Evolutionary conservation across 2,329 filamentous ascomycete genomes (phyloP), one percentile per base, ranked within the genome.

Genomic region (Cladosporium velox): DNA sequence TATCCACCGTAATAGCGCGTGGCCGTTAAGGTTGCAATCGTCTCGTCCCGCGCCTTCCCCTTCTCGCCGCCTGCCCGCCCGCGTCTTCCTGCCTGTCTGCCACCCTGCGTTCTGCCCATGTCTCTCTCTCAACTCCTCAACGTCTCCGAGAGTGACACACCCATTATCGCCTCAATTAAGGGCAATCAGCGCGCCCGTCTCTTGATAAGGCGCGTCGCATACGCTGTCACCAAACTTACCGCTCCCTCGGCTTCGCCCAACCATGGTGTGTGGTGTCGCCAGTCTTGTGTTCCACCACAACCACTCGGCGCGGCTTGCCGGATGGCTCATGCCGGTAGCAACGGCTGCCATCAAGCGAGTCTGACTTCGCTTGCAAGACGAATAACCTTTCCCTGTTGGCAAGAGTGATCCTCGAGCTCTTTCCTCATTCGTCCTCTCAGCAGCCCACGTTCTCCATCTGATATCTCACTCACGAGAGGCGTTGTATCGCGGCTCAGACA

Each of bases 141-240:
- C 52, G 6, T 34, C 52, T 5, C 28, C 6, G 1, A n/a, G 4
- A n/a, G 18, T 21, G n/a, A 47, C 41, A 47, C 41, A 2, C 41
- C 41, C 41, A 47, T 47, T 55, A 55, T 55, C 52, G 26, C 32
- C 28, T 18, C 32, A 32, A 55, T 34, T 55, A 32, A 55, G 28
- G 52, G 28, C 52, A 47, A 47, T 47, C 52, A 34, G 18, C 32
- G 18, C n/a, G 52, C 18, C 2, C 18, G 18, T 30, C 28, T 34
- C 30, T 32, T 34, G 52, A 55, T 55, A 34, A 34, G 52, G 18
- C 52, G 52, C 52, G 52, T 32, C 52, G 52, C 52, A 55, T 30
- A 55, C 28, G 10, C 18, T 21, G 52, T 55, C 52, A 55, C 41
- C 52, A 55, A 55, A 55, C 52, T 55, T 55, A 55, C 52, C 52